Evolutionary conservation across 1,139 yeast species (phyloP).

Genomic region (Scheffersomyces segobiensis): DNA sequence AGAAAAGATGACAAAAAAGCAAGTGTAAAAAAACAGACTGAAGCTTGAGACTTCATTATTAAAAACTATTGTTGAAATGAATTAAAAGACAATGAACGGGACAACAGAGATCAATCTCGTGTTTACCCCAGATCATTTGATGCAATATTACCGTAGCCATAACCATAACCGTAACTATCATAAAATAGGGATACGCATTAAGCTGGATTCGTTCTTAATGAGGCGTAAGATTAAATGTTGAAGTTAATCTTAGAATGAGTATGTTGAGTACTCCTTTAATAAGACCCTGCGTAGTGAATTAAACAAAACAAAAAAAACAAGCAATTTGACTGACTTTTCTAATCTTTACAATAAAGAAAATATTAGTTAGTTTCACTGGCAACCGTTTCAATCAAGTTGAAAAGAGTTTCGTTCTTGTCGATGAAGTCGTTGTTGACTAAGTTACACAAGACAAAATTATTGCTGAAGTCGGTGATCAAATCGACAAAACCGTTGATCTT

Average conservation of each 20-base stretch:
- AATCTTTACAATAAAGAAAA: conserved; percentile 3
- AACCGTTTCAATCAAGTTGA: conserved; percentile 32
- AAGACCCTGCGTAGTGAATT: conserved; percentile 31
- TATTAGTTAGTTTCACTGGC: neutral
- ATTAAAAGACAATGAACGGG: conserved; percentile 12
- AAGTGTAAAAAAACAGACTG: conserved; percentile 2
- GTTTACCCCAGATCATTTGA: neutral
- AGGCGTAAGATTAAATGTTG: conserved; percentile 15
- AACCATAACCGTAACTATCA: conserved; percentile 17
- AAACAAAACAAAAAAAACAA: conserved; percentile 8
- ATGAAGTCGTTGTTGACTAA: conserved; percentile 87
- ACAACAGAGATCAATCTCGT: neutral
- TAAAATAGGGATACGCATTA: conserved; percentile 11
- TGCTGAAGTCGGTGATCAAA: conserved; percentile 52
- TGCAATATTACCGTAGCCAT: conserved; percentile 1
- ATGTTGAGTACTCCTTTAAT: conserved; percentile 27
- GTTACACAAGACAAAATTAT: conserved; percentile 74
- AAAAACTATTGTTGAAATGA: conserved; percentile 25
- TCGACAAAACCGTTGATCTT: conserved; percentile 26
- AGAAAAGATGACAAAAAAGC: conserved; percentile 6
- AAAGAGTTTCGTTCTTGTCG: conserved; percentile 50
- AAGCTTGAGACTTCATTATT: neutral
- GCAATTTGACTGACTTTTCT: neutral
- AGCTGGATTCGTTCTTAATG: neutral
- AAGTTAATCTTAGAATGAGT: conserved; percentile 18